Base-by-base conservation (phyloP, 1,139 yeast genomes). In the Lodderomyces orthopsilosis region DNA sequence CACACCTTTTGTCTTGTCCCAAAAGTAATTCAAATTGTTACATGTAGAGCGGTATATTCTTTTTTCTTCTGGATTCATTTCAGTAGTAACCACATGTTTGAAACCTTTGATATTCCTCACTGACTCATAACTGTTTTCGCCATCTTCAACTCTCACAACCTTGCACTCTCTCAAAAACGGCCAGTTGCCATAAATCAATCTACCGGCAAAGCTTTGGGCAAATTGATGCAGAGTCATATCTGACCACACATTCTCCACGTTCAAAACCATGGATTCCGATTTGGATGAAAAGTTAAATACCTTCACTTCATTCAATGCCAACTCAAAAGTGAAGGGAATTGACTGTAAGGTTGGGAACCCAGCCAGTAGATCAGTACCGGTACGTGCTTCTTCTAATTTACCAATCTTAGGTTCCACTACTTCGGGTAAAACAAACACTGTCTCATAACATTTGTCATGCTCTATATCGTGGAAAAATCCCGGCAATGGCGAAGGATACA, bases 291-390 rank as follows among this genome's bases (percentile, higher is more conserved):
- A 86, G 57, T 90, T 91, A 68, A 93, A 93, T 2, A 94, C 85
- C 48, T 76, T 70, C 13, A 91, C 84, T 48, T 84, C 87, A 47
- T 81, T 83, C 46, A 70, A 66, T 42, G 74, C 78, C 50, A 86
- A 65, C 35, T 66, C 59, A 13, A 65, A 57, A 0, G 72, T 64
- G 56, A 82, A 85, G 4, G 91, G 84, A 39, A 93, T 65, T 0
- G 94, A 79, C 40, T 77, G 66, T 55, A 93, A 71, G 13, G 93
- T 74, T 44, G 98, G 98, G 75, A 94, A 93, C 2, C 98, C 97
- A 13, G 96, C 95, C 46, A 86, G 68, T 42, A 87, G 69, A 4
- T 83, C 75, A 23, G 67, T 70, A 38, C 98, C 98, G 3, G 77
- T 66, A 49, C 77, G 72, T 9, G 90, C 95, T 45, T 87, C 86